Conservation (phyloP, 352 stramenopile species). For the Globisporangium solare region DNA sequence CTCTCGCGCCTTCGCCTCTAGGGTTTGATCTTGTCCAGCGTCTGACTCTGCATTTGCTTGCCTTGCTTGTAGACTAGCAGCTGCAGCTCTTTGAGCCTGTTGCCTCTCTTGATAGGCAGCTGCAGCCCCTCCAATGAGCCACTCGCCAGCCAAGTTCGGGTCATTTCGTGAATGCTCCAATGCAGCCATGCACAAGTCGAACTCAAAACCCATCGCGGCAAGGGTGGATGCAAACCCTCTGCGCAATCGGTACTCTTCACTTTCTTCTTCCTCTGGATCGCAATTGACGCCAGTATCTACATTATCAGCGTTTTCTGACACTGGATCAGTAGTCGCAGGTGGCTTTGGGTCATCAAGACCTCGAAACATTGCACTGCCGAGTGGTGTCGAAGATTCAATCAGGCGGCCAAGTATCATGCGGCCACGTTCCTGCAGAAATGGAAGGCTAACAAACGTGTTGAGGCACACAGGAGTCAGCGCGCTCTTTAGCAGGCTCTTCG, state of each 20-base stretch:
- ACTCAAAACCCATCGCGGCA: conserved; percentile 85
- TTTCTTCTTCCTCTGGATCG: conserved; percentile 71
- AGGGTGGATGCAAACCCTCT: conserved; percentile 78
- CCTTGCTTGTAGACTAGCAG: conserved; percentile 33
- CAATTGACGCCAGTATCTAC: conserved; percentile 27
- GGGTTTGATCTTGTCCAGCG: conserved; percentile 16
- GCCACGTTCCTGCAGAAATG: conserved; percentile 73
- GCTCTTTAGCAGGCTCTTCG: conserved; percentile 46
- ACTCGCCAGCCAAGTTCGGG: conserved; percentile 80
- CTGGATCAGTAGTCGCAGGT: conserved; percentile 14
- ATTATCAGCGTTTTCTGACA: not conserved
- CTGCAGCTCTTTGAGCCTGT: conserved; percentile 46
- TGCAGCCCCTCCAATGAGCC: conserved; percentile 77
- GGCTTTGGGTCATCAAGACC: conserved; percentile 54
- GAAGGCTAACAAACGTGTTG: conserved; percentile 68
- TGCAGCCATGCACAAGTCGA: conserved; percentile 83
- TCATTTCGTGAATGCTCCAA: conserved; percentile 80
- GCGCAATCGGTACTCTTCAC: conserved; percentile 60
- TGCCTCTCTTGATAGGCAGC: conserved; percentile 70
- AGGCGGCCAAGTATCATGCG: conserved; percentile 81
- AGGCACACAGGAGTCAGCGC: conserved; percentile 64
- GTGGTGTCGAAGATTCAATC: conserved; percentile 78
- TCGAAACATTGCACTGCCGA: conserved; percentile 76
- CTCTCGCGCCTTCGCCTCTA: conserved; percentile 66
- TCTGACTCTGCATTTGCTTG: conserved; percentile 14